Base-by-base conservation (phyloP, 1,139 yeast species). In the Trichomonascaceae sp. region DNA sequence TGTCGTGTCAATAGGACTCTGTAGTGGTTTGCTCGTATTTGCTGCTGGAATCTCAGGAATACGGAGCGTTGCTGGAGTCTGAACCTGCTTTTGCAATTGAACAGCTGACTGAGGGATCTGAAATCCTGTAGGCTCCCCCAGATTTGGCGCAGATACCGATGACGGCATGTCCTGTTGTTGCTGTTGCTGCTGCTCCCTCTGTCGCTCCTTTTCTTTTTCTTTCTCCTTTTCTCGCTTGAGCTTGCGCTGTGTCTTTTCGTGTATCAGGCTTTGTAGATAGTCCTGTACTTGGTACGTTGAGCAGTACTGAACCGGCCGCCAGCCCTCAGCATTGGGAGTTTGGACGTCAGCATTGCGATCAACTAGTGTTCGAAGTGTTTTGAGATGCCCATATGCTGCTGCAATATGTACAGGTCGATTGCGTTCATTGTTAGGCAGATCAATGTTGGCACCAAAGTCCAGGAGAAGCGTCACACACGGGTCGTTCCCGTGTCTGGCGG, bases 341-440 rank as follows among this genome's bases (percentile, higher is more conserved):
- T 62, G 59, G 23, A 65, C 62, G 36, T 69, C 65, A 1, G 74
- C 73, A 20, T 65, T 59, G 27, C 71, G 65, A 28, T 63, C 65
- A 1, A 80, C 53, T 26, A 87, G 57, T 16, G 74, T 64, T 39
- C 73, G 68, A 35, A 81, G 59, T 38, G 92, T 78, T 32, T 71
- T 71, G 17, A 71, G 50, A 41, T 74, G 71, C 3, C 93, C 94
- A 48, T 69, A 75, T 41, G 82, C 82, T 46, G 85, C 74, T 5
- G 93, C 84, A 15, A 79, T 57, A 53, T 87, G 97, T 20, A 87
- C 57, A 4, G 92, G 75, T 9, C 89, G 75, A 50, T 82, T 78
- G 2, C 89, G 92, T 25, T 68, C 61, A 9, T 35, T 34, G 17
- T 58, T 62, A 16, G 64, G 62, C 2, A 66, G 46, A 36, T 70